phyloP scores from a whole-genome alignment of 2,329 filamentous ascomycete species.

The Xylaria sp. region DNA sequence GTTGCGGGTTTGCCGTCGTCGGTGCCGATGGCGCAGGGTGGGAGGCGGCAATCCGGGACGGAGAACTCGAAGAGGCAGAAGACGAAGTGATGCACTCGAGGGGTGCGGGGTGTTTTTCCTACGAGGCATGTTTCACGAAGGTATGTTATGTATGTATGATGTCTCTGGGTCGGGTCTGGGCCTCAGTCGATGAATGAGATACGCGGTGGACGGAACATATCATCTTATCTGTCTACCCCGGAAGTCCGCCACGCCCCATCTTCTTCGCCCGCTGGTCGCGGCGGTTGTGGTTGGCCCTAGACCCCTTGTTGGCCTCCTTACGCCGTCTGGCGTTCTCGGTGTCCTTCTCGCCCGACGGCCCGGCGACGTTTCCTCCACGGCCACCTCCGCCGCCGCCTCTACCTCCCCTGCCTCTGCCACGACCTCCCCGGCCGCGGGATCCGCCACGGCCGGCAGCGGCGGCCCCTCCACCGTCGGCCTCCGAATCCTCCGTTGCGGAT shows the following conservation, averaged over 20 bases:
- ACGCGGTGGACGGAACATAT: constrained; percentile 5
- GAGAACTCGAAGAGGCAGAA: constrained; percentile 28
- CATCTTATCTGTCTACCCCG: constrained; percentile 25
- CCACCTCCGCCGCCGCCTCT: constrained; percentile 55
- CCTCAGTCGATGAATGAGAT: constrained; percentile 3
- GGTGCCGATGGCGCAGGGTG: constrained; percentile 21
- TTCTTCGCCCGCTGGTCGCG: constrained; percentile 70
- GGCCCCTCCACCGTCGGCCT: constrained; percentile 45
- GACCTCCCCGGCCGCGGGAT: constrained; percentile 45
- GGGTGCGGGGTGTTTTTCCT: too few species aligned
- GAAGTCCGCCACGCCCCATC: constrained; percentile 58
- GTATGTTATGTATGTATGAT: not conserved
- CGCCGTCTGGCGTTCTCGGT: constrained; percentile 71
- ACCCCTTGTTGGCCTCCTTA: constrained; percentile 83
- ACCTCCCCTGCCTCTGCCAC: constrained; percentile 50
- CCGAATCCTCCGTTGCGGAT: constrained; percentile 61
- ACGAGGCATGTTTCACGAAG: too few species aligned
- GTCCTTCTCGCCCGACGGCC: constrained; percentile 68
- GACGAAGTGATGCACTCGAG: too few species aligned
- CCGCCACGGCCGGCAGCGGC: constrained; percentile 47
- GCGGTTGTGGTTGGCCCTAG: constrained; percentile 83
- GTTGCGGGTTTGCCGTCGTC: constrained; percentile 10
- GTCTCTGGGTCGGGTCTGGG: not conserved
- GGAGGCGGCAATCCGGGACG: constrained; percentile 15
- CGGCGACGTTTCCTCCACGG: constrained; percentile 63